Evolutionary conservation across 768 basidiomycete species (phyloP).

Genomic region (Pleurotus djamor): DNA sequence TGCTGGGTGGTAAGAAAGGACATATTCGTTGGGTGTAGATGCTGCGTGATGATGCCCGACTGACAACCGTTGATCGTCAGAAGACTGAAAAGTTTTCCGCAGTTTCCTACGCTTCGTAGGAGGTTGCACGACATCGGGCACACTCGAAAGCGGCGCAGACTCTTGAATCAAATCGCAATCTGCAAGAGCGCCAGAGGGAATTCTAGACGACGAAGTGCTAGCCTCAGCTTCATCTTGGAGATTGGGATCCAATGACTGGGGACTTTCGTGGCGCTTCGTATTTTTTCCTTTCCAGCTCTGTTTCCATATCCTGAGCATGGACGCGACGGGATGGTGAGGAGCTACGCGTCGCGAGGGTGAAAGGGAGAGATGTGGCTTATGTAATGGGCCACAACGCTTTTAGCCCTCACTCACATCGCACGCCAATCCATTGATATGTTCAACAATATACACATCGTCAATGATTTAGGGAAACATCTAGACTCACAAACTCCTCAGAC

Average conservation of each 20-base stretch:
- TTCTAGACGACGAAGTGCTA: conserved; percentile 20
- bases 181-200: conserved; percentile 14
- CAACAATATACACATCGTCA: conserved; percentile 49
- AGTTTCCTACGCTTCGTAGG: conserved; percentile 10
- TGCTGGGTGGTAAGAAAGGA: conserved; percentile 50
- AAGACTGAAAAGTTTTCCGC: too few relatives aligned
- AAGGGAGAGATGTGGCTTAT: background rate
- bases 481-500: conserved; percentile 12
- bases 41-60: conserved; percentile 22
- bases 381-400: background rate
- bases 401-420: too few relatives aligned
- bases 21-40: conserved; percentile 45
- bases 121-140: background rate
- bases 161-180: conserved; percentile 7
- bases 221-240: conserved; percentile 19
- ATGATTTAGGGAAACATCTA: conserved; percentile 25
- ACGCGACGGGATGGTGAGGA: background rate
- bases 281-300: conserved; percentile 40
- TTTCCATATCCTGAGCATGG: conserved; percentile 53
- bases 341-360: background rate
- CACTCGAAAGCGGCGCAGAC: conserved; percentile 8
- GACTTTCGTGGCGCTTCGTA: background rate
- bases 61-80: too few relatives aligned
- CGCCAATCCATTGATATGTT: conserved; percentile 32
- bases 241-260: conserved; percentile 19